Evolutionary conservation across 129 eudicot species (phyloP).

Genomic region (Smallanthus sonchifolius): DNA sequence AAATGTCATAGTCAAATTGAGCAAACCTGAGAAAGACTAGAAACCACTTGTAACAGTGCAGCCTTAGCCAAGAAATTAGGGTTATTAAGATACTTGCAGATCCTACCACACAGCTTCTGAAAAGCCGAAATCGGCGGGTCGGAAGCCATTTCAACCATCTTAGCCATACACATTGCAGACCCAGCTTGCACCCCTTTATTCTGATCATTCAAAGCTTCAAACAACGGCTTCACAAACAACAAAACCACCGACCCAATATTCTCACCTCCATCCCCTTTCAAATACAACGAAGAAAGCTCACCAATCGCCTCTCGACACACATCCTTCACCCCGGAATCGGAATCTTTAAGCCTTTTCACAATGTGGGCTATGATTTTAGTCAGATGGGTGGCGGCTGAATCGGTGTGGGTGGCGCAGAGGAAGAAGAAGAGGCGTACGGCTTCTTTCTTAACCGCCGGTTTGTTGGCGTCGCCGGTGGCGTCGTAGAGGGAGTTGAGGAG

Average conservation of each 20-base stretch:
- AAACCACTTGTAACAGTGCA: constrained; percentile 41
- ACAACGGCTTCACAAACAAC: constrained; percentile 82
- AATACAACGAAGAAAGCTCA: constrained; percentile 49
- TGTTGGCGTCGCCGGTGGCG: constrained; percentile 42
- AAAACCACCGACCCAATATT: constrained; percentile 62
- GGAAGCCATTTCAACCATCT: constrained; percentile 71
- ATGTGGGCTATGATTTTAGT: constrained; percentile 71
- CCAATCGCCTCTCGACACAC: constrained; percentile 86
- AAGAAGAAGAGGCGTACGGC: constrained; percentile 60
- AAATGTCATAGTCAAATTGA: background rate
- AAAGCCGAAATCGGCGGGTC: constrained; percentile 64
- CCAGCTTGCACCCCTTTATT: constrained; percentile 81
- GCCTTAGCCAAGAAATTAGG: constrained; percentile 38
- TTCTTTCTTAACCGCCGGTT: constrained; percentile 82
- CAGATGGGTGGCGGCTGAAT: constrained; percentile 67
- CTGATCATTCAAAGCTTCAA: constrained; percentile 86
- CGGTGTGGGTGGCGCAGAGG: constrained; percentile 62
- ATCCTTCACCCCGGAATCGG: constrained; percentile 79
- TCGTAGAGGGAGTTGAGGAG: constrained; percentile 84
- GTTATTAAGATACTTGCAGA: constrained; percentile 41
- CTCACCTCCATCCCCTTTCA: constrained; percentile 57
- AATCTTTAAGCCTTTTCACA: constrained; percentile 70
- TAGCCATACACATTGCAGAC: constrained; percentile 80
- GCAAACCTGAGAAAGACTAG: constrained; percentile 37
- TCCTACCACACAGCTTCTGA: constrained; percentile 39